phyloP scores from a whole-genome alignment of 768 basidiomycete species.

The Calocera cornea region DNA sequence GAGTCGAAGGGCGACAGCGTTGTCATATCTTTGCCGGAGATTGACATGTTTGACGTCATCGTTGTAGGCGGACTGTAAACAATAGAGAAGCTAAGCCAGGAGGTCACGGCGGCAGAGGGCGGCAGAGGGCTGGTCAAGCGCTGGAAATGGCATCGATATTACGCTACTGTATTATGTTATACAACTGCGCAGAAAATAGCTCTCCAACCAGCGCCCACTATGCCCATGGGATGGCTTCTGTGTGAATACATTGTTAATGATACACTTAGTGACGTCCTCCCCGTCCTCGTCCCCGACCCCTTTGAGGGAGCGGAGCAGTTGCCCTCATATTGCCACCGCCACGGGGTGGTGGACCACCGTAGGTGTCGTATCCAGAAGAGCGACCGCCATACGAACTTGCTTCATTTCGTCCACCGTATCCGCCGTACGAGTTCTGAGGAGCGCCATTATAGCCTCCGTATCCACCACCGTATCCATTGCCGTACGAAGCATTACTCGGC shows the following conservation, averaged over 20 bases:
- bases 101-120: not conserved
- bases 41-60: not conserved
- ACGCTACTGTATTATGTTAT: not conserved
- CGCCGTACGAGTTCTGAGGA: conserved; percentile 10
- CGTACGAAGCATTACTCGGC: conserved; percentile 8
- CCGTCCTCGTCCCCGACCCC: not conserved
- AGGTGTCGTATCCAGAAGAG: not conserved
- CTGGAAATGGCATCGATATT: not conserved
- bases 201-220: not conserved
- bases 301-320: not conserved
- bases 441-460: conserved; percentile 1
- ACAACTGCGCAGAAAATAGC: not conserved
- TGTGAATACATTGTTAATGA: not conserved
- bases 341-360: not conserved
- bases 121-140: not conserved
- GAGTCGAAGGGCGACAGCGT: not conserved
- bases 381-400: conserved; percentile 13
- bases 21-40: not conserved
- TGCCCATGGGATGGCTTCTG: too few species aligned
- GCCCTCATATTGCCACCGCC: not conserved
- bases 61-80: not conserved
- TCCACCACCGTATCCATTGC: conserved; percentile 13
- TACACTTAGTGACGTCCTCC: not conserved
- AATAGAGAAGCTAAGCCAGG: not conserved
- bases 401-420: conserved; percentile 25